These are phyloP conservation scores for Chlorokybus atmophyticus DNA, from an alignment of 139 green algal genomes.

Conservation along the genomic window DNA sequence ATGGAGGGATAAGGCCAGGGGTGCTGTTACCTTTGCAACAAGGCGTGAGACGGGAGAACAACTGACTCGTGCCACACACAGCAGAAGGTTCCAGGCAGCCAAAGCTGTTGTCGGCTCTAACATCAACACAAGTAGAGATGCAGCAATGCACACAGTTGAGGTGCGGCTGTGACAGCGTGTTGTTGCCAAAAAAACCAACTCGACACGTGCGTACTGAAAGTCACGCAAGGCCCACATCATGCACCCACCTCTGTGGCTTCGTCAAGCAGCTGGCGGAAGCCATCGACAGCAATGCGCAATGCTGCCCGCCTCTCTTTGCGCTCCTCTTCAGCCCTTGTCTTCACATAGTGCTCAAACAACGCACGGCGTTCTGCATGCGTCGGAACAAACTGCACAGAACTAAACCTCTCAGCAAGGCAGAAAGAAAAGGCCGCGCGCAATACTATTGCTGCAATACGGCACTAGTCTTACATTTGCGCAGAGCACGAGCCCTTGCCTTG, in stretches of 20 bases:
- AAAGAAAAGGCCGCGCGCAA: no score
- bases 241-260: conserved; percentile 7
- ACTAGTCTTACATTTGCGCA: no score
- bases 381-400: conserved; percentile 12
- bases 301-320: conserved; percentile 18
- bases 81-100: no score
- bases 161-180: neutral
- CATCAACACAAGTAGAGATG: neutral
- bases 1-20: no score
- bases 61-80: no score
- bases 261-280: conserved; percentile 17
- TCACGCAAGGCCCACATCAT: no score
- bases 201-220: neutral
- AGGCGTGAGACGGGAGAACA: no score
- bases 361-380: conserved; percentile 7
- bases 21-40: no score
- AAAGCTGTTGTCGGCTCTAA: no score
- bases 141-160: neutral
- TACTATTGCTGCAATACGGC: no score
- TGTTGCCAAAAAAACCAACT: neutral
- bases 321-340: conserved; percentile 24
- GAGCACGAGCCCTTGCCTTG: no score
- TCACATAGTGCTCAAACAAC: conserved; percentile 26
- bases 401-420: neutral
- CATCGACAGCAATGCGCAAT: conserved; percentile 13